A percentile compares a stretch with the other conserved stretches of the same genome.
These are phyloP conservation scores for Halteria grandinella DNA, from an alignment of 73 alveolate species.

Conservation along the genomic window DNA sequence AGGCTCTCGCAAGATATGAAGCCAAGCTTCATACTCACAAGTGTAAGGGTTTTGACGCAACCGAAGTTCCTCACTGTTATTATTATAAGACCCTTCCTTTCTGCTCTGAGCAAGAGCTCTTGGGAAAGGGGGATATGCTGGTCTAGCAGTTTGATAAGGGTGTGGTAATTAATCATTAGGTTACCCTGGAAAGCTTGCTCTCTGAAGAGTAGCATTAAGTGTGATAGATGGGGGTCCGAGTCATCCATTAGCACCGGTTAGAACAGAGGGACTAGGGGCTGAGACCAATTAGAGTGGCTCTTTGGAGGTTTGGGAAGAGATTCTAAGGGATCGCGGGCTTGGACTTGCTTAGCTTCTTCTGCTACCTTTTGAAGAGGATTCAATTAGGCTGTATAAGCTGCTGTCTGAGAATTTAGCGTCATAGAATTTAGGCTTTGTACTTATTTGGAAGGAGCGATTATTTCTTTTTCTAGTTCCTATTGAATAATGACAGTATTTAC, in stretches of 20 bases:
- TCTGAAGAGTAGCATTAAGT: neutral
- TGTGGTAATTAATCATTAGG: neutral
- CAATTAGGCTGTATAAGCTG: neutral
- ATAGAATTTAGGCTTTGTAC: neutral
- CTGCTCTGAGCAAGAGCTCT: constrained; percentile 7
- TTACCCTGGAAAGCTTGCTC: constrained; percentile 29
- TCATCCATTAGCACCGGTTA: constrained; percentile 18
- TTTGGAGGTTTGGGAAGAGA: neutral
- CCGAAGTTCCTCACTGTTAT: constrained; percentile 66
- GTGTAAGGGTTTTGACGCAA: constrained; percentile 18
- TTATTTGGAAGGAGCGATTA: neutral
- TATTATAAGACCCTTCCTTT: constrained; percentile 20
- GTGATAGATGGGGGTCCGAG: neutral
- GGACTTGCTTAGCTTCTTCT: neutral
- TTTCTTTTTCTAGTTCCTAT: neutral
- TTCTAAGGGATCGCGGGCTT: constrained; percentile 9
- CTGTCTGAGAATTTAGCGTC: neutral
- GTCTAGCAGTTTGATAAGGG: neutral
- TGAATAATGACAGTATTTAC: neutral
- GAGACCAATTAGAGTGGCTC: constrained; percentile 3
- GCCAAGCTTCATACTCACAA: constrained; percentile 58
- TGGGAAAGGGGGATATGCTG: neutral
- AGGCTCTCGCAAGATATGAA: constrained; percentile 71
- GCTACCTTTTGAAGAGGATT: neutral
- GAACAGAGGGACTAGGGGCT: constrained; percentile 16